phyloP scores from a whole-genome alignment of 768 basidiomycete genomes.

The Albatrellus ellisii region DNA sequence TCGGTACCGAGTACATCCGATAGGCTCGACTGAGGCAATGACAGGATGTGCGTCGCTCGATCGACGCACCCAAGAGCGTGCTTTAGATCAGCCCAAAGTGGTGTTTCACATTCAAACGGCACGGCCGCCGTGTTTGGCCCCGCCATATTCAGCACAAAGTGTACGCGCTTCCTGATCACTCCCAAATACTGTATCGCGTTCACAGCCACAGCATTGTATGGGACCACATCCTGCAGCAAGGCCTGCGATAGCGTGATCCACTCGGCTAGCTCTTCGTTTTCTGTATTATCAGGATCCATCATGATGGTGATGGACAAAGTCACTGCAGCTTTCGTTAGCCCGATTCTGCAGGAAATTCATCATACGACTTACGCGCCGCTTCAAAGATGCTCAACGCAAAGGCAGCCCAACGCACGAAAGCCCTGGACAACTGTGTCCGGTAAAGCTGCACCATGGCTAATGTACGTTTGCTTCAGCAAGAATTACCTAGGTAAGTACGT shows the following conservation, averaged over 20 bases:
- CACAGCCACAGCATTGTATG: conserved; percentile 10
- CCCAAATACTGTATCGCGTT: conserved; percentile 12
- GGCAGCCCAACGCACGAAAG: conserved; percentile 7
- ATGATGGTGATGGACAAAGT: conserved; percentile 15
- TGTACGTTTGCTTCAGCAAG: conserved; percentile 12
- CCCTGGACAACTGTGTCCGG: conserved; percentile 2
- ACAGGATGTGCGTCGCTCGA: conserved; percentile 10
- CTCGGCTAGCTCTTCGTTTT: conserved; percentile 16
- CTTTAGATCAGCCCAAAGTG: too few relatives aligned
- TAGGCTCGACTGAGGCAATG: conserved; percentile 8
- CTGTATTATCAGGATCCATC: conserved; percentile 13
- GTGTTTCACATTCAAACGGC: conserved; percentile 5
- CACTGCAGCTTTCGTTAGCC: conserved; percentile 6
- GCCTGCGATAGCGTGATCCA: conserved; percentile 15
- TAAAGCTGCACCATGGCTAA: conserved; percentile 10
- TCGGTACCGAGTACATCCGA: conserved; percentile 13
- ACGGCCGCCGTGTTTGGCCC: conserved; percentile 1
- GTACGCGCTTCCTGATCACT: conserved; percentile 13
- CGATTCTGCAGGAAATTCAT: background rate
- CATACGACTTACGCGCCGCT: conserved; percentile 11
- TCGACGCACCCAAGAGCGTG: conserved; percentile 8
- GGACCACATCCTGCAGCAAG: conserved; percentile 6
- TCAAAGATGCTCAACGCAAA: conserved; percentile 8
- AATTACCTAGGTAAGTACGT: background rate
- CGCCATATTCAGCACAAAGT: conserved; percentile 7